These are phyloP conservation scores for Tuber magnatum DNA, from an alignment of 495 filamentous ascomycete species.

Conservation along the genomic window DNA sequence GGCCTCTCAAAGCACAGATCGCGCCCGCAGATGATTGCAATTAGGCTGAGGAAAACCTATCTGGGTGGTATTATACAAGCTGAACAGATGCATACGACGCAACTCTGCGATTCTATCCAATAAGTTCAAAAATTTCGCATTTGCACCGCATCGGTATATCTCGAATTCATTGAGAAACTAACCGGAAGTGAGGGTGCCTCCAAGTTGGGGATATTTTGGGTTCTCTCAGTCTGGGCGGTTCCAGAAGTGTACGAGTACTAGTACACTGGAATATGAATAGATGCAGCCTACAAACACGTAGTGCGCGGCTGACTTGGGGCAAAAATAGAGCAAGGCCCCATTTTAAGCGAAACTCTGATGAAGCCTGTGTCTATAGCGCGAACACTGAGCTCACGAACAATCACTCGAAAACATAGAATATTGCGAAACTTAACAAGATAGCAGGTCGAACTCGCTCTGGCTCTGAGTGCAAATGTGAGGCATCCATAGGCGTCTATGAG, in stretches of 20 bases:
- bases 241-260: no score
- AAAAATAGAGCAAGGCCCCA: neutral
- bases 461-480: neutral
- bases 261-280: neutral
- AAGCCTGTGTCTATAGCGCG: neutral
- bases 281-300: neutral
- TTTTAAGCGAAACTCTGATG: neutral
- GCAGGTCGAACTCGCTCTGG: neutral
- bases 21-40: neutral
- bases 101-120: neutral
- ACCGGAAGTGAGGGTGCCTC: neutral
- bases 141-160: neutral
- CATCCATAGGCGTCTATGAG: slow-evolving; percentile 8
- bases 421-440: neutral
- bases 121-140: neutral
- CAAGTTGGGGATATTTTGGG: neutral
- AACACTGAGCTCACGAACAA: slow-evolving; percentile 4
- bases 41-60: neutral
- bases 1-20: neutral
- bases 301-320: neutral
- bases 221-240: neutral
- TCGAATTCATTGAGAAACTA: neutral
- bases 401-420: slow-evolving; percentile 15
- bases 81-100: neutral
- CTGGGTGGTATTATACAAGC: neutral